Evolutionary conservation across 169 alveolate species (phyloP).

Genomic region (Plasmodium inui): DNA sequence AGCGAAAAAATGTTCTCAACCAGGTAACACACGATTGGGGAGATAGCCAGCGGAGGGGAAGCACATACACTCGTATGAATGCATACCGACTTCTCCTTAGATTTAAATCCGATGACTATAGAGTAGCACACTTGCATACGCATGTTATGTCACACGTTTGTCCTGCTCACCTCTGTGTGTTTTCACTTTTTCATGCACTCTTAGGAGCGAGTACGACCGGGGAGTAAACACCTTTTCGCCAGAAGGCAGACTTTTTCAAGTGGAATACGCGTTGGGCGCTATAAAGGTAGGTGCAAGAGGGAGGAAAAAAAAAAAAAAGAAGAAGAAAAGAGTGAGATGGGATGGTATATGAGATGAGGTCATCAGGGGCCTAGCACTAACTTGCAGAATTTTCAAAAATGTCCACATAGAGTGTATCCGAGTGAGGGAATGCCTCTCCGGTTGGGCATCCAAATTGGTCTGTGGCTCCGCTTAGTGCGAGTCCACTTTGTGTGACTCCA

Average conservation of each 20-base stretch:
- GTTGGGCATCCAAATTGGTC: neutral
- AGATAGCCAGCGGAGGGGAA: neutral
- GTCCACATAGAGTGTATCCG: neutral
- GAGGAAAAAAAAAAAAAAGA: neutral
- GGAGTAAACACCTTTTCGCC: conserved; percentile 99
- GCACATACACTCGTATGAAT: neutral
- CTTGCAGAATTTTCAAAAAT: neutral
- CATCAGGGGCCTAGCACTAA: neutral
- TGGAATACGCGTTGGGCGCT: conserved; percentile 97
- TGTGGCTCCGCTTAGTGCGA: neutral
- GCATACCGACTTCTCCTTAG: neutral
- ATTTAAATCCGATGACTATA: neutral
- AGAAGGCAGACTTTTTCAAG: conserved; percentile 97
- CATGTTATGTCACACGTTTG: neutral
- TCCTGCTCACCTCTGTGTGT: neutral
- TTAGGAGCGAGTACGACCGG: conserved; percentile 97
- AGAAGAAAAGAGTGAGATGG: neutral
- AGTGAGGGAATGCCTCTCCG: neutral
- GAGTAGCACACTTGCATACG: neutral
- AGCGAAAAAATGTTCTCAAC: conserved; percentile 61
- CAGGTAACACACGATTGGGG: conserved; percentile 35
- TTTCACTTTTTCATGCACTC: neutral
- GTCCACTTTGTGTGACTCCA: neutral
- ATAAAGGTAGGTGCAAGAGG: conserved; percentile 86
- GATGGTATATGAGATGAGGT: neutral